Evolutionary conservation across 306 rosid species (phyloP).

Genomic region (Prinsepia uniflora): DNA sequence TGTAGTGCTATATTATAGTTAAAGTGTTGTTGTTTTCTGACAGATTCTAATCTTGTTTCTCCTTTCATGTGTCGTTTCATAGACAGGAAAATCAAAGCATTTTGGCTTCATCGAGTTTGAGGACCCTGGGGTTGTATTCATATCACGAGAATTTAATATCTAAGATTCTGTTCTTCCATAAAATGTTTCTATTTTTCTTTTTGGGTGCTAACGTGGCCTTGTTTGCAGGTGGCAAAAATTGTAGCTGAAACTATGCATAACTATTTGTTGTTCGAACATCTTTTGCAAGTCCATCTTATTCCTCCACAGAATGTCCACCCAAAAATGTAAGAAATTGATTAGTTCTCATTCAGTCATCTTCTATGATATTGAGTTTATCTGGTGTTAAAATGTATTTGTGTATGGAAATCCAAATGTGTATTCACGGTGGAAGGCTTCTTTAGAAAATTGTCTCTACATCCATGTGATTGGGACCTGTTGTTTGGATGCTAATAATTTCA

Average conservation of each 20-base stretch:
- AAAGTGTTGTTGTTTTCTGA: background rate
- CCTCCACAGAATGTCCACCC: slow-evolving; percentile 75
- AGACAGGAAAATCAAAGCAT: slow-evolving; percentile 83
- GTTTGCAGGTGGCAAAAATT: slow-evolving; percentile 75
- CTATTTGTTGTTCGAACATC: slow-evolving; percentile 70
- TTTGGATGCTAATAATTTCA: background rate
- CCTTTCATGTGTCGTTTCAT: slow-evolving; percentile 15
- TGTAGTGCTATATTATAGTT: background rate
- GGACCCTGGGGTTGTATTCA: slow-evolving; percentile 63
- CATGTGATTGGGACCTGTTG: too few relatives aligned
- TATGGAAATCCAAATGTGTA: background rate
- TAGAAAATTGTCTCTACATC: background rate
- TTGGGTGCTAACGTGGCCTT: slow-evolving; percentile 4
- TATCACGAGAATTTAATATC: background rate
- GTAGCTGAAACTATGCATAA: slow-evolving; percentile 92
- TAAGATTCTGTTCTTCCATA: background rate
- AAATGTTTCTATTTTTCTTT: background rate
- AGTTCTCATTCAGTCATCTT: background rate
- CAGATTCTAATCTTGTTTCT: background rate
- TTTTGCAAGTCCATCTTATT: slow-evolving; percentile 63
- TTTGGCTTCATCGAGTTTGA: slow-evolving; percentile 77
- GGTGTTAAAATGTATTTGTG: background rate
- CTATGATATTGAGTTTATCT: background rate
- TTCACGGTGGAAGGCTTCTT: background rate
- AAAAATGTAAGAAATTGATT: slow-evolving; percentile 50